Evolutionary conservation across 2,329 filamentous ascomycete species (phyloP).

Genomic region (Cercospora sojina): DNA sequence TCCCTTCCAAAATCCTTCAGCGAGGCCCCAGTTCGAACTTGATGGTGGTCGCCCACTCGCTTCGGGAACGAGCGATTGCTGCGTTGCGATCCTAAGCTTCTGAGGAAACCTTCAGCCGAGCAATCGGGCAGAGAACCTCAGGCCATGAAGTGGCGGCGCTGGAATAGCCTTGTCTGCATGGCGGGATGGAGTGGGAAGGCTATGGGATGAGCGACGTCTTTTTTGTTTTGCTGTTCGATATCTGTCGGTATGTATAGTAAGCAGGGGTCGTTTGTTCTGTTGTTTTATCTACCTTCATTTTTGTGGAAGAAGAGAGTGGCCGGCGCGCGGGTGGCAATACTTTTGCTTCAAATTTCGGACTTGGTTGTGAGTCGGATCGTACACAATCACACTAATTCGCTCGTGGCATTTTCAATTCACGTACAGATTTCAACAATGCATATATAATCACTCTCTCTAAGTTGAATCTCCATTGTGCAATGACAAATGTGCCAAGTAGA

Average conservation of each 20-base stretch:
- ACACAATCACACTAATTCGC: no score
- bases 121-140: conserved; percentile 58
- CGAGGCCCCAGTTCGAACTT: conserved; percentile 56
- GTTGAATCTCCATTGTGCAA: no score
- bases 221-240: conserved; percentile 14
- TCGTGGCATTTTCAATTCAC: no score
- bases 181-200: conserved; percentile 37
- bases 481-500: background rate
- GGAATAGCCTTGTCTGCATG: conserved; percentile 49
- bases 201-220: conserved; percentile 39
- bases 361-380: no score
- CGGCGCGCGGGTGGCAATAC: background rate
- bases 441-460: no score
- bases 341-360: background rate
- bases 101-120: conserved; percentile 58
- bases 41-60: conserved; percentile 55
- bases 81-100: conserved; percentile 53
- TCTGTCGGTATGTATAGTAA: no score
- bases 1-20: conserved; percentile 31
- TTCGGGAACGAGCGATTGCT: conserved; percentile 53
- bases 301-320: background rate
- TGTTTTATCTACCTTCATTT: background rate
- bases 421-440: no score
- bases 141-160: conserved; percentile 56
- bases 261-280: no score